Evolutionary conservation across 1,139 yeast species (phyloP).

Genomic region (Kodamaea anthophila): DNA sequence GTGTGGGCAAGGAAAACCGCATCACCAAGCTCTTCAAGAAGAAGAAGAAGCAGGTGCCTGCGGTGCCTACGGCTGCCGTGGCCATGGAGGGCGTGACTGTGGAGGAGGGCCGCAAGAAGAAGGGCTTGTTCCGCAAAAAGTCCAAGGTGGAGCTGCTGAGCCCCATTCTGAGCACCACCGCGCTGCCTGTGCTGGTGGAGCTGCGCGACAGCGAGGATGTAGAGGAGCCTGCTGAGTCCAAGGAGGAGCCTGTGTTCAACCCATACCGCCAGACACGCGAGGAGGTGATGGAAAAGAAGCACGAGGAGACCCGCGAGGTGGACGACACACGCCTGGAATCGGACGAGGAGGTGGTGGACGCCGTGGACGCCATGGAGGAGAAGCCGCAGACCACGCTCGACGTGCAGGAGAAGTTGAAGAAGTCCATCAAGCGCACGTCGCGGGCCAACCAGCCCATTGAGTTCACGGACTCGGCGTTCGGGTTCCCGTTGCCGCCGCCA

Average conservation of each 20-base stretch:
- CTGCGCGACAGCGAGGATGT: conserved; percentile 5
- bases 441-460: conserved; percentile 64
- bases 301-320: conserved; percentile 7
- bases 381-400: conserved; percentile 35
- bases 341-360: conserved; percentile 3
- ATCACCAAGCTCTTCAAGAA: conserved; percentile 41
- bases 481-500: conserved; percentile 78
- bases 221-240: not conserved
- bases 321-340: conserved; percentile 3
- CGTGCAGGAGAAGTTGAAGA: conserved; percentile 42
- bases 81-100: conserved; percentile 9
- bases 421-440: conserved; percentile 38
- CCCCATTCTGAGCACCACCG: conserved; percentile 5
- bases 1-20: conserved; percentile 32
- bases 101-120: conserved; percentile 10
- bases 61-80: conserved; percentile 2
- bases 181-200: conserved; percentile 6
- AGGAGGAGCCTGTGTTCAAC: conserved; percentile 5
- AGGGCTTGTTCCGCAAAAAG: conserved; percentile 24
- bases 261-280: conserved; percentile 7
- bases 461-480: conserved; percentile 78
- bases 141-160: conserved; percentile 9
- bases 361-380: conserved; percentile 10
- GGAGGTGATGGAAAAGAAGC: conserved; percentile 3
- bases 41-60: conserved; percentile 18